These are phyloP conservation scores for Suillus ampliporus DNA, from an alignment of 768 basidiomycete genomes.

Conservation along the genomic window DNA sequence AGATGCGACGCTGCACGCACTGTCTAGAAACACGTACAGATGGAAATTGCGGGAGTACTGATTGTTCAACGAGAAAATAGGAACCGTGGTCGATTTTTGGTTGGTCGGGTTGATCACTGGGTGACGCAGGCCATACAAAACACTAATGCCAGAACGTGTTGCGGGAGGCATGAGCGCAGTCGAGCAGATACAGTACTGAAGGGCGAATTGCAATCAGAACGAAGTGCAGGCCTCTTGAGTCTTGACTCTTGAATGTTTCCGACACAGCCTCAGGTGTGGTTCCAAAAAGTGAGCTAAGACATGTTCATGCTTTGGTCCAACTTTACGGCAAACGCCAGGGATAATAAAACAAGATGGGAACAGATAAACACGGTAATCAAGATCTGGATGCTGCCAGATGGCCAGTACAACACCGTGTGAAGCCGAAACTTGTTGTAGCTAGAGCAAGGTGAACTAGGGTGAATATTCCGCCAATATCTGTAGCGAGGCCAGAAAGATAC, in stretches of 20 bases:
- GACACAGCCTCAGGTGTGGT: not conserved
- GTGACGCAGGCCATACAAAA: not conserved
- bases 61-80: conserved; percentile 52
- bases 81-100: conserved; percentile 56
- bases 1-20: conserved; percentile 29
- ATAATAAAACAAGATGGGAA: not conserved
- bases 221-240: not conserved
- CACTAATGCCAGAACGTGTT: not conserved
- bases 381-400: not conserved
- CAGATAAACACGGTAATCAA: not conserved
- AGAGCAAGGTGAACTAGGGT: too few species aligned
- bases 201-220: not conserved
- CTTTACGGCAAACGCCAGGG: not conserved
- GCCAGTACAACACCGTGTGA: not conserved
- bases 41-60: conserved; percentile 58
- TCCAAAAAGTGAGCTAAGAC: not conserved
- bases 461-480: too few species aligned
- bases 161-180: not conserved
- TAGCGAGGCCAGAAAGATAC: too few species aligned
- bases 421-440: too few species aligned
- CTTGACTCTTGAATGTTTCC: too few species aligned
- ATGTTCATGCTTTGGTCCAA: not conserved
- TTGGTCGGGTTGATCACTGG: conserved; percentile 52
- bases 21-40: conserved; percentile 37
- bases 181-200: not conserved